These are phyloP conservation scores for Myriosclerotinia scirpicola DNA, from an alignment of 2,329 filamentous ascomycete species.

Conservation along the genomic window DNA sequence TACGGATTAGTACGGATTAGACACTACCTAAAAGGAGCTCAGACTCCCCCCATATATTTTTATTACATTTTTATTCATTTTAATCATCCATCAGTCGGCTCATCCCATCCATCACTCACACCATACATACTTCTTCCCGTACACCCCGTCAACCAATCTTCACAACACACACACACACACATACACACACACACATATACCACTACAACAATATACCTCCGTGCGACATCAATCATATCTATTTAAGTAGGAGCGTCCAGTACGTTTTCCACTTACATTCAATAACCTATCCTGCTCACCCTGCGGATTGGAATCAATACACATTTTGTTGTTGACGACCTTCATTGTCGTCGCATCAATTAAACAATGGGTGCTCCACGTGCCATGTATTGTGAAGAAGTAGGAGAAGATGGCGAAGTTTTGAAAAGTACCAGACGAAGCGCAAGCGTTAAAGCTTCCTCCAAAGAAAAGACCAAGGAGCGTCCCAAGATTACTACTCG, in stretches of 20 bases:
- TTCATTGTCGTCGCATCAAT: constrained; percentile 20
- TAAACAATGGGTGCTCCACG: constrained; percentile 28
- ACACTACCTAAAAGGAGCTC: constrained; percentile 6
- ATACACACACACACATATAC: neutral
- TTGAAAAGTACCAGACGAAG: constrained; percentile 32
- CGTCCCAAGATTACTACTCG: constrained; percentile 18
- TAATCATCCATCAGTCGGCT: constrained; percentile 13
- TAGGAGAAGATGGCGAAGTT: constrained; percentile 33
- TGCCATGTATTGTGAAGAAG: constrained; percentile 36
- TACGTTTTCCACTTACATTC: neutral
- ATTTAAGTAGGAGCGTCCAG: constrained; percentile 21
- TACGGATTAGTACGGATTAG: neutral
- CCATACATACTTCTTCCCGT: constrained; percentile 13
- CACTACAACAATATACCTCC: constrained; percentile 4
- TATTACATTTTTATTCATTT: neutral
- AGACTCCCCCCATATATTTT: constrained; percentile 17
- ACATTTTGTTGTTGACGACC: constrained; percentile 17
- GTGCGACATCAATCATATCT: constrained; percentile 21
- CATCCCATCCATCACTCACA: constrained; percentile 9
- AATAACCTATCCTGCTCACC: neutral
- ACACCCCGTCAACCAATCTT: constrained; percentile 16
- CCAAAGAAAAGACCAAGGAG: constrained; percentile 28
- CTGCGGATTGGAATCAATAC: constrained; percentile 1
- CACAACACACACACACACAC: constrained; percentile 3
- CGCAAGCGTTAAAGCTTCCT: constrained; percentile 28